Evolutionary conservation across 192 early-diverging fungal genomes (phyloP), one percentile per base, ranked within the genome.

Genomic region (Coemansia sp.): DNA sequence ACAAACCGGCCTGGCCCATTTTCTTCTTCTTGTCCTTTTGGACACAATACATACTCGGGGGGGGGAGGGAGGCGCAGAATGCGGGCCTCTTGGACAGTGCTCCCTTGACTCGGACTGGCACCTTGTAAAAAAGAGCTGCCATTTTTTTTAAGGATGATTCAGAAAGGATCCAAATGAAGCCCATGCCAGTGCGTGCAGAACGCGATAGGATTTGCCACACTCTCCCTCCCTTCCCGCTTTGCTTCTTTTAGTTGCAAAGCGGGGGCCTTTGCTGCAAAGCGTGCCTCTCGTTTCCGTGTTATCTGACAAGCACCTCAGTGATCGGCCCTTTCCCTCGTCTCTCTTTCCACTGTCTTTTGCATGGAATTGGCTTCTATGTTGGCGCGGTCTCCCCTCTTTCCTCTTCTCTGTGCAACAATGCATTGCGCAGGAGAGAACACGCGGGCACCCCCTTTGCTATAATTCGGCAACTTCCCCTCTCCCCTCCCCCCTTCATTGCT

Each of bases 31-130:
- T 58, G 27, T 58, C 25, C 17, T 39, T 25, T 4, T 35, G 17
- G 56, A 11, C 56, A 58, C 56, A 58, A 58, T 58, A 36, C 57
- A 32, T 35, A 59, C 32, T 35, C n/a, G n/a, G n/a, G n/a, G 27
- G 36, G 19, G 53, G n/a, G 31, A 29, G 53, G n/a, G 29, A 32
- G 31, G 56, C 56, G 56, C 32, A 58, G 56, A 58, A 58, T 58
- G 56, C 35, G n/a, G 31, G 25, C 49, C 29, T 53, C 49, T 17
- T 27, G 27, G 25, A 17, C 49, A 31, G 27, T 53, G 25, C 22
- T 9, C 25, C 53, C 35, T 58, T 36, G 56, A 37, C 35, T 58
- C 35, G 35, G 54, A n/a, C 32, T 58, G 56, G 17, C 12, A 29
- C 54, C 24, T 37, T 17, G 6, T 57, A 5, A 5, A 38, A 5